Evolutionary conservation across 495 filamentous ascomycete species (phyloP).

Genomic region (Podospora bellae-mahoneyi): DNA sequence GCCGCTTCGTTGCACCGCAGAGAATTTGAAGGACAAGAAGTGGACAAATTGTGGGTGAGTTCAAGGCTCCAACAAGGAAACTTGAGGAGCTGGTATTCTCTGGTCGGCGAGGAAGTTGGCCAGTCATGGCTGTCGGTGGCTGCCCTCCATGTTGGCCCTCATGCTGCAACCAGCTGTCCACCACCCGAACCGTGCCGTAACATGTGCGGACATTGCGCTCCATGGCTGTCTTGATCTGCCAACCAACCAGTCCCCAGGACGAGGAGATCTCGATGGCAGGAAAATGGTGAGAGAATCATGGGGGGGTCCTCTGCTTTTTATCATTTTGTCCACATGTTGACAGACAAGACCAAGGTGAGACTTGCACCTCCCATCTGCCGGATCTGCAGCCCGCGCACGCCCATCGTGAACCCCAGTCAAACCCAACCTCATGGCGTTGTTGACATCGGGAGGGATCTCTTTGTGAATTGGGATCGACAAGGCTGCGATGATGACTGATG

Average conservation of each 20-base stretch:
- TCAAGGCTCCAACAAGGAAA: not conserved
- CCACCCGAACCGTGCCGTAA: not conserved
- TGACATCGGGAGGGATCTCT: not conserved
- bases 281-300: not conserved
- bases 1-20: not conserved
- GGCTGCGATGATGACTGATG: not conserved
- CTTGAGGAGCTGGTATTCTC: no score
- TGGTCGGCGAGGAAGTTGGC: not conserved
- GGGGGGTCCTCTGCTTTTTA: no score
- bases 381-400: not conserved
- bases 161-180: not conserved
- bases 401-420: not conserved
- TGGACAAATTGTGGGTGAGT: not conserved
- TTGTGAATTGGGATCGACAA: not conserved
- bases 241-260: not conserved
- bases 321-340: not conserved
- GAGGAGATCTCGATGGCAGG: not conserved
- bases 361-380: not conserved
- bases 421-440: no score
- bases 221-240: not conserved
- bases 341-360: not conserved
- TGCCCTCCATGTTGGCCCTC: not conserved
- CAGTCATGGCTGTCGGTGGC: not conserved
- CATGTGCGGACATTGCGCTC: no score
- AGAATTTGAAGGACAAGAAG: not conserved